These are phyloP conservation scores for Talaromyces proteolyticus DNA, from an alignment of 495 filamentous ascomycete genomes.

Conservation along the genomic window DNA sequence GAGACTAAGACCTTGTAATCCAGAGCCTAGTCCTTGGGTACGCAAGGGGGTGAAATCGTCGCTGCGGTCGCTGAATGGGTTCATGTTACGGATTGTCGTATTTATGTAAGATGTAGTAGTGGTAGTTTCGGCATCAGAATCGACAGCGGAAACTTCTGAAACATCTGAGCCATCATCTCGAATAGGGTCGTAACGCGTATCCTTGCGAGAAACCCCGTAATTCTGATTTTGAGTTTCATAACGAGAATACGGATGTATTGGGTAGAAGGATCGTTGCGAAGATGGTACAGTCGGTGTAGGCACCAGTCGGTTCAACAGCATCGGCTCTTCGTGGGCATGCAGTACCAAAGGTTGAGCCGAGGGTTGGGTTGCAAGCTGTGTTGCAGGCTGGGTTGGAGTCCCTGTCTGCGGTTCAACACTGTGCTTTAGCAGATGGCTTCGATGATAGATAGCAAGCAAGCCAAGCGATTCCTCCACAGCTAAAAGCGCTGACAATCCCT, in stretches of 20 bases:
- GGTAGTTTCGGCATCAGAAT: conserved; percentile 39
- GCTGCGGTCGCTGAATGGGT: conserved; percentile 21
- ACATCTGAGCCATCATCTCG: conserved; percentile 18
- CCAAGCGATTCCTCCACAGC: conserved; percentile 4
- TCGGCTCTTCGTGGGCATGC: too few relatives aligned
- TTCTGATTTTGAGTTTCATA: conserved; percentile 17
- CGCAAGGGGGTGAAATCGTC: conserved; percentile 24
- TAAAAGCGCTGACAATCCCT: background rate
- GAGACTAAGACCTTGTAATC: conserved; percentile 34
- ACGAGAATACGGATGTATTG: too few relatives aligned
- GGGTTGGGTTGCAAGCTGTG: conserved; percentile 28
- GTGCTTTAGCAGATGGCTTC: background rate
- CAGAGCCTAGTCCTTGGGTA: conserved; percentile 29
- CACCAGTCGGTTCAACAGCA: too few relatives aligned
- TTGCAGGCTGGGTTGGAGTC: conserved; percentile 10
- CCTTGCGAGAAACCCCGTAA: conserved; percentile 2
- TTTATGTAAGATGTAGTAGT: conserved; percentile 32
- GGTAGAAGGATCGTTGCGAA: too few relatives aligned
- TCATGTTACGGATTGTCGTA: conserved; percentile 33
- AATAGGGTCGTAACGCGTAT: conserved; percentile 15
- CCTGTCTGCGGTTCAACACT: conserved; percentile 16
- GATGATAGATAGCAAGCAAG: conserved; percentile 21
- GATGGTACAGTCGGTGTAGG: too few relatives aligned
- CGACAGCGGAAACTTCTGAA: conserved; percentile 20
- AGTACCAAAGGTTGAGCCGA: too few relatives aligned